A percentile compares a stretch with the other conserved stretches of the same genome.
phyloP scores from a whole-genome alignment of 345 rosid genomes.

The Turnera subulata region DNA sequence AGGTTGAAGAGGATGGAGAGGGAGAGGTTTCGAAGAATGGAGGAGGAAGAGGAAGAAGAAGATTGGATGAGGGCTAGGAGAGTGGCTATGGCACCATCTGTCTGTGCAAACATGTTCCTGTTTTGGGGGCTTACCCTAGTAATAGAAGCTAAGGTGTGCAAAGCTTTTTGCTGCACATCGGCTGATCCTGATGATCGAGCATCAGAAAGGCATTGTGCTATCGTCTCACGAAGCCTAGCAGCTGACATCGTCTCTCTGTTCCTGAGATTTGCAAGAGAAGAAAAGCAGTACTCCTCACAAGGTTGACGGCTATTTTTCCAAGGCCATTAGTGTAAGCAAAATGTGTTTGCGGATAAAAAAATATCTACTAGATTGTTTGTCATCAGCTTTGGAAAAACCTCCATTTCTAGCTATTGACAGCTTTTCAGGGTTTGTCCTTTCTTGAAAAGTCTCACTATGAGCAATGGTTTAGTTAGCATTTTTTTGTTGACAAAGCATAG shows the following conservation, averaged over 20 bases:
- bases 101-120: slow-evolving; percentile 38
- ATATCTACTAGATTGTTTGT: too few species aligned
- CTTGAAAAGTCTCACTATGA: too few species aligned
- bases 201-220: slow-evolving; percentile 25
- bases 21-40: slow-evolving; percentile 29
- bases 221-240: slow-evolving; percentile 29
- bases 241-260: slow-evolving; percentile 18
- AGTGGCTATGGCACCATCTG: slow-evolving; percentile 34
- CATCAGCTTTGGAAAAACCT: too few species aligned
- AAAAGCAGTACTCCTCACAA: not conserved
- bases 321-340: too few species aligned
- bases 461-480: too few species aligned
- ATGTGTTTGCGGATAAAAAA: too few species aligned
- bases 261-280: not conserved
- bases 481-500: too few species aligned
- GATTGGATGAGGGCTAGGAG: slow-evolving; percentile 37
- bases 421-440: too few species aligned
- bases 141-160: slow-evolving; percentile 39
- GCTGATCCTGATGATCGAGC: slow-evolving; percentile 31
- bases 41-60: slow-evolving; percentile 28
- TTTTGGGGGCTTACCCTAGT: slow-evolving; percentile 44
- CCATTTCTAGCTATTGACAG: too few species aligned
- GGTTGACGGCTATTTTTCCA: too few species aligned
- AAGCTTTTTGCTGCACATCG: slow-evolving; percentile 39
- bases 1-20: slow-evolving; percentile 53